A percentile compares a stretch with the other conserved stretches of the same genome.
phyloP scores from a whole-genome alignment of 2,329 filamentous ascomycete species.

The Sphaerostilbella broomeana region DNA sequence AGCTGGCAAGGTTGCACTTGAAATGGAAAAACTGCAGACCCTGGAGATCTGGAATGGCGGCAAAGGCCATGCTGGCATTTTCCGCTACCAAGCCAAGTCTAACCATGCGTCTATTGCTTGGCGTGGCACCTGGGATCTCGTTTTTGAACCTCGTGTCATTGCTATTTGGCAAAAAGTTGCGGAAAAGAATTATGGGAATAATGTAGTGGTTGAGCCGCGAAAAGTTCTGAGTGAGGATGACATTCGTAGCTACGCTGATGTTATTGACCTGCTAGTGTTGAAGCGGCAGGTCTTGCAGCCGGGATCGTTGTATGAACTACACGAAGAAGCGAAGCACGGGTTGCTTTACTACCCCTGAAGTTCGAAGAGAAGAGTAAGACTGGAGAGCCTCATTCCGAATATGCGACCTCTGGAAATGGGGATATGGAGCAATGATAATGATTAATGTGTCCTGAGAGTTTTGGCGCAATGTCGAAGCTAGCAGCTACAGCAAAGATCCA shows the following conservation, averaged over 20 bases:
- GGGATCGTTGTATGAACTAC: conserved; percentile 1
- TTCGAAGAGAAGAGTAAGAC: background rate
- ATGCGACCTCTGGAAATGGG: background rate
- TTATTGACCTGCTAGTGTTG: background rate
- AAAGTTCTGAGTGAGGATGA: background rate
- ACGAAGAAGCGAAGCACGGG: background rate
- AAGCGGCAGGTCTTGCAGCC: background rate
- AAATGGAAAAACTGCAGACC: conserved; percentile 4
- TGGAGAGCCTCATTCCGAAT: background rate
- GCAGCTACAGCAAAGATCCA: too few species aligned
- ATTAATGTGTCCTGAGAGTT: too few species aligned
- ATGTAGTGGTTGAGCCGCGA: background rate
- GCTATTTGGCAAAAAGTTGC: conserved; percentile 1
- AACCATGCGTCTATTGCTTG: background rate
- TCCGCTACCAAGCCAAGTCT: background rate
- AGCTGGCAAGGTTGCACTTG: conserved; percentile 1
- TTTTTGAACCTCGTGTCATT: background rate
- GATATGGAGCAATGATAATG: background rate
- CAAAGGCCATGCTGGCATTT: conserved; percentile 2
- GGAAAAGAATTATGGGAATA: background rate
- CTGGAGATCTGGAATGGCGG: conserved; percentile 9
- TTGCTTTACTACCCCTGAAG: conserved; percentile 5
- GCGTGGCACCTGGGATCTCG: conserved; percentile 1
- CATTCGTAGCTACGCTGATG: conserved; percentile 1
- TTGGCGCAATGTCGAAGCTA: too few species aligned